Evolutionary conservation across 495 filamentous ascomycete species (phyloP).

Genomic region (Penicillium angulare): DNA sequence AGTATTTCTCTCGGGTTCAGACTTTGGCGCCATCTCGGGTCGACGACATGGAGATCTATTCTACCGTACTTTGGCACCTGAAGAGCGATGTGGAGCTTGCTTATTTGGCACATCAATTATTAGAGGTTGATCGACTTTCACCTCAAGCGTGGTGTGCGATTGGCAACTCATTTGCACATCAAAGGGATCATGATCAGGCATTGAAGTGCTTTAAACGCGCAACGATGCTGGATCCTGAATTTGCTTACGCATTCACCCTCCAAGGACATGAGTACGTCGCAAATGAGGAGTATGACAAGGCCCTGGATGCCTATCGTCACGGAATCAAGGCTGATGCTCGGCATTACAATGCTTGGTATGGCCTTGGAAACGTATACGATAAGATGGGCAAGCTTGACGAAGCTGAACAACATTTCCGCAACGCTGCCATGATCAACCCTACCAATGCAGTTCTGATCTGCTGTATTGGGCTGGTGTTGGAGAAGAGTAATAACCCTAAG

Average conservation of each 20-base stretch:
- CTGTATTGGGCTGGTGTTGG: constrained; percentile 84
- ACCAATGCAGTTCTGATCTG: constrained; percentile 86
- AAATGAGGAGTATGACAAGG: constrained; percentile 97
- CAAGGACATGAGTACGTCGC: constrained; percentile 96
- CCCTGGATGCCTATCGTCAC: constrained; percentile 75
- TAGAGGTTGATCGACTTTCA: constrained; percentile 80
- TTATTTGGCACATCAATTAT: constrained; percentile 83
- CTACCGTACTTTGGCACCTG: constrained; percentile 94
- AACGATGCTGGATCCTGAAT: constrained; percentile 81
- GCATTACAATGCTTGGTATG: constrained; percentile 98
- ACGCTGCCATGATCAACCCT: constrained; percentile 83
- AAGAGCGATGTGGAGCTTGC: constrained; percentile 89
- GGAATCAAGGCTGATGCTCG: constrained; percentile 81
- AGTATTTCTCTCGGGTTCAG: constrained; percentile 74
- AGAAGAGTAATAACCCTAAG: constrained; percentile 77
- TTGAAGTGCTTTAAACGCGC: constrained; percentile 93
- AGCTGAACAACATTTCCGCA: constrained; percentile 85
- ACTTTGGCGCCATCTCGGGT: constrained; percentile 72
- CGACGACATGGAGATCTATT: constrained; percentile 96
- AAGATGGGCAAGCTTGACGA: constrained; percentile 90
- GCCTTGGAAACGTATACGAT: constrained; percentile 87
- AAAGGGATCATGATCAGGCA: constrained; percentile 91
- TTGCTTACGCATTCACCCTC: constrained; percentile 93
- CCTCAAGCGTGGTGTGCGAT: constrained; percentile 95
- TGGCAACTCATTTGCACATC: constrained; percentile 94